These are phyloP conservation scores for Geotrichum bryndzae DNA, from an alignment of 1,139 yeast genomes.

Conservation along the genomic window DNA sequence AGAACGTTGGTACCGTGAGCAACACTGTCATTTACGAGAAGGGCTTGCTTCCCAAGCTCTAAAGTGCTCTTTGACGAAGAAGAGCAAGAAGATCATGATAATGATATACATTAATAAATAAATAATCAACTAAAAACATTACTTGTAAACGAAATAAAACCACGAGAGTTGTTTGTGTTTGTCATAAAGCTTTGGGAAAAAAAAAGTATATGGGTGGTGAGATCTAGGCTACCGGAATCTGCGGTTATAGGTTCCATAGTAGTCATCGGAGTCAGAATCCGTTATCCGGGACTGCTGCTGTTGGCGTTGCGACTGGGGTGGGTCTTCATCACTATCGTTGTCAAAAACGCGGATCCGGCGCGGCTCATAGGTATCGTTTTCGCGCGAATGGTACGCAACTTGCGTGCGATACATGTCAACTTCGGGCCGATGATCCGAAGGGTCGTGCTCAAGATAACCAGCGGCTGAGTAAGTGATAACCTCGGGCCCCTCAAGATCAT, in stretches of 20 bases:
- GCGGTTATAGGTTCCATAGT: not conserved
- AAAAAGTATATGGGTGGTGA: not conserved
- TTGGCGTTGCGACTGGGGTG: not conserved
- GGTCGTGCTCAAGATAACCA: conserved; percentile 12
- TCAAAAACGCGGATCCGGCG: not conserved
- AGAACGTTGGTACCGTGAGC: conserved; percentile 42
- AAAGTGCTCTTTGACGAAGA: not conserved
- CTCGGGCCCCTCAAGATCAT: conserved; percentile 6
- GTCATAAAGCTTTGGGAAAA: not conserved
- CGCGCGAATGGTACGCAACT: conserved; percentile 11
- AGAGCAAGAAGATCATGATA: not conserved
- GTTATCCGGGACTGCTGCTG: not conserved
- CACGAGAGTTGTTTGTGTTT: not conserved
- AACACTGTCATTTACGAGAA: conserved; percentile 37
- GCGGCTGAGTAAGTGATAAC: conserved; percentile 4
- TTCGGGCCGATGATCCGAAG: conserved; percentile 11
- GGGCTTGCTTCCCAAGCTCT: conserved; percentile 11
- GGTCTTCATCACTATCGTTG: not conserved
- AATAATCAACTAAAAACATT: not conserved
- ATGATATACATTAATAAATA: not conserved
- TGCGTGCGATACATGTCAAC: conserved; percentile 11
- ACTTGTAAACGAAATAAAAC: not conserved
- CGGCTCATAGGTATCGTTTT: not conserved
- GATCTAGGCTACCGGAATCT: not conserved
- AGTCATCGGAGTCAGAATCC: not conserved